Evolutionary conservation across 1,284 basidiomycete genomes (phyloP), one percentile per base, ranked within the genome.

Genomic region (Microbotryomycetes sp.): DNA sequence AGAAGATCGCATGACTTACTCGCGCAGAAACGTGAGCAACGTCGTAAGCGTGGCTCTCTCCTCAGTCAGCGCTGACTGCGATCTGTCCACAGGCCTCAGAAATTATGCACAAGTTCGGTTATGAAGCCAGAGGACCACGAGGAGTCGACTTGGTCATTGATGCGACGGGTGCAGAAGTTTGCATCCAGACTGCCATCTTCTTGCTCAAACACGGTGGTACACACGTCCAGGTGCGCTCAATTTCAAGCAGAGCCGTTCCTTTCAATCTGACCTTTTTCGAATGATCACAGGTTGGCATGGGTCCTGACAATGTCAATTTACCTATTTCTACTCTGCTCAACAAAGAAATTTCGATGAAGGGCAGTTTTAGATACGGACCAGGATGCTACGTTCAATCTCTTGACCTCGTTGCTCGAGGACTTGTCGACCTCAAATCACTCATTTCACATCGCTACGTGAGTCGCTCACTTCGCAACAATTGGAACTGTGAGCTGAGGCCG

Each of bases 301-400:
- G 78, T 24, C 57, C 64, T 30, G 69, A 74, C 48, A 73, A 76
- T 29, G 69, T 77, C 58, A 64, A 66, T 7, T 59, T 79, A 54
- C 77, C 78, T n/a, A 73, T 78, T 69, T 81, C 81, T 35, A 76
- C 78, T 45, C 75, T 88, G 24, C 79, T 85, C 27, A 49, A 79
- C 65, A 92, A 91, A 77, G 89, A 94, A 75, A 74, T 94, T 31
- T 82, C 81, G 64, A 80, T 91, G 75, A 87, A 85, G 70, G 90
- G 90, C 50, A 23, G 87, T 55, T 49, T 53, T 45, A 66, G 58
- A 11, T 70, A 67, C 57, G 65, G 66, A n/a, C 83, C 87, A 51
- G 89, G 88, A 27, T 86, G 88, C 52, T 80, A 79, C 69, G 73
- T 76, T n/a, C 76, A 80, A n/a, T 78, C 81, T 31, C 80, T 83